Percentiles rank a stretch among this genome's conserved stretches.
Conservation (phyloP, 1,139 yeast species). For the Yamadazyma blattariae region DNA sequence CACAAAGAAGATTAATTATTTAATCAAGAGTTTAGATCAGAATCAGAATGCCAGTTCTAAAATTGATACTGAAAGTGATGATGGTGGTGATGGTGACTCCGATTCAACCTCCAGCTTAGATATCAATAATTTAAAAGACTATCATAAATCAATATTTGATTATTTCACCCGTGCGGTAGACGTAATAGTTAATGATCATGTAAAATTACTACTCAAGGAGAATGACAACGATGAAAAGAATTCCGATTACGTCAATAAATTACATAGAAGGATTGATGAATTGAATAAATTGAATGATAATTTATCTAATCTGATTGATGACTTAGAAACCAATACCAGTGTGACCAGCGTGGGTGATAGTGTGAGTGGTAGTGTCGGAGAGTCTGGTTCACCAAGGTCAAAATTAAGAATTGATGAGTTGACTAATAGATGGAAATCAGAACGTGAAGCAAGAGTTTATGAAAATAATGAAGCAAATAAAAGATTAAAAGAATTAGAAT, state of each 20-base stretch:
- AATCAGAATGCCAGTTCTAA: conserved; percentile 9
- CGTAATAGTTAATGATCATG: conserved; percentile 56
- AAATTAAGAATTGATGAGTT: conserved; percentile 58
- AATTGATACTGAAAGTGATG: conserved; percentile 10
- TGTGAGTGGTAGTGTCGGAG: too few relatives aligned
- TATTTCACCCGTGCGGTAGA: conserved; percentile 60
- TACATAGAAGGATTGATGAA: conserved; percentile 31
- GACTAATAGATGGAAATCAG: conserved; percentile 64
- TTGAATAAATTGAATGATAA: conserved; percentile 25
- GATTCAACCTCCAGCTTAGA: too few relatives aligned
- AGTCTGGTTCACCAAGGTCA: conserved; percentile 27
- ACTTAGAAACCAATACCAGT: conserved; percentile 3
- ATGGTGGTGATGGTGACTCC: conserved; percentile 4
- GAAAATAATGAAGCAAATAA: conserved; percentile 55
- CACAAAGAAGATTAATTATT: conserved; percentile 43
- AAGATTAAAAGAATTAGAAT: conserved; percentile 52
- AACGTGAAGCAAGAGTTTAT: conserved; percentile 64
- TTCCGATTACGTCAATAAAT: conserved; percentile 24
- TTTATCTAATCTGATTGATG: conserved; percentile 19
- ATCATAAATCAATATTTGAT: conserved; percentile 52
- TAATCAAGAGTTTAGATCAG: conserved; percentile 21
- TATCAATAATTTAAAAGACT: conserved; percentile 35
- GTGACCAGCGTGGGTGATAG: too few relatives aligned
- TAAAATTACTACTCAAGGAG: conserved; percentile 39
- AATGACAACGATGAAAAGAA: conserved; percentile 20